A percentile compares a stretch with the other conserved stretches of the same genome.
These are phyloP conservation scores for Podaxis sp. DNA, from an alignment of 768 basidiomycete genomes.

Conservation along the genomic window DNA sequence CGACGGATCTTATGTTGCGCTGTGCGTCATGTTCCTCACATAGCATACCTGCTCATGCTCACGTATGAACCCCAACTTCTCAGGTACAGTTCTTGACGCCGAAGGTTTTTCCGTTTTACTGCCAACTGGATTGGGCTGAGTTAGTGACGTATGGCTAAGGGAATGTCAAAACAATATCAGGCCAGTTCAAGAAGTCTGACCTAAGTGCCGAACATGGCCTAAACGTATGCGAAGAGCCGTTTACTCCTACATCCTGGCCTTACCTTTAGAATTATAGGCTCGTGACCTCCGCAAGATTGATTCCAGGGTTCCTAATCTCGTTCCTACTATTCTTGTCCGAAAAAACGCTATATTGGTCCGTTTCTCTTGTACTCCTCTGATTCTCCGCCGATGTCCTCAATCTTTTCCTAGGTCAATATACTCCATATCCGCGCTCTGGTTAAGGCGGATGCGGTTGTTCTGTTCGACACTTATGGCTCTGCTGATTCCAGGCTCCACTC, in stretches of 20 bases:
- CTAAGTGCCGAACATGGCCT: conserved; percentile 84
- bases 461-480: conserved; percentile 92
- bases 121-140: conserved; percentile 22
- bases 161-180: conserved; percentile 83
- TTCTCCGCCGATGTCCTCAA: conserved; percentile 12
- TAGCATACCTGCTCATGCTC: conserved; percentile 3
- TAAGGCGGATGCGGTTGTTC: conserved; percentile 86
- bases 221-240: conserved; percentile 60
- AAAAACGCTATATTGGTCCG: conserved; percentile 84
- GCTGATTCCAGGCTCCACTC: conserved; percentile 84
- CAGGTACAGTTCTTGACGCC: conserved; percentile 86
- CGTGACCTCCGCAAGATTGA: conserved; percentile 98
- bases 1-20: conserved; percentile 86
- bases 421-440: conserved; percentile 94
- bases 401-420: conserved; percentile 70
- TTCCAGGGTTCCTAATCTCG: conserved; percentile 89
- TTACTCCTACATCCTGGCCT: conserved; percentile 9
- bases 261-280: conserved; percentile 48
- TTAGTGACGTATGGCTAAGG: conserved; percentile 42
- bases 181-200: conserved; percentile 88
- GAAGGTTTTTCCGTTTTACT: conserved; percentile 53
- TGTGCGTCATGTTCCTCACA: conserved; percentile 54
- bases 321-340: conserved; percentile 90
- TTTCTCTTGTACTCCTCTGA: conserved; percentile 18
- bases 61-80: conserved; percentile 15